A percentile compares a stretch with the other conserved stretches of the same genome.
Evolutionary conservation across 169 alveolate species (phyloP).

Genomic region (Plasmodium coatneyi): DNA sequence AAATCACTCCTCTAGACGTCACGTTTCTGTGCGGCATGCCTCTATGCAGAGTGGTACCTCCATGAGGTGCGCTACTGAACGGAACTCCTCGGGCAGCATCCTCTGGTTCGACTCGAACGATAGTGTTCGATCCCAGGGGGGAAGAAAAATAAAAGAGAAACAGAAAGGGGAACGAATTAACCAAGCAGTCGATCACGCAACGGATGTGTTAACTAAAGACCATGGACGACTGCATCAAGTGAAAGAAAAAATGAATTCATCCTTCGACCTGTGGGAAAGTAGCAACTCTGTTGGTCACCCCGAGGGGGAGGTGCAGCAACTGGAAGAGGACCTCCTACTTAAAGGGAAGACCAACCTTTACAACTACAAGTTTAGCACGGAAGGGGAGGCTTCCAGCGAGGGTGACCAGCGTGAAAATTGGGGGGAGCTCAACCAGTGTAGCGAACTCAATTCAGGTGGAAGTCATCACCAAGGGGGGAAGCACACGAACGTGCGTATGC

Average conservation of each 20-base stretch:
- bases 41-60: not conserved
- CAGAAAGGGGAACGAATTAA: not conserved
- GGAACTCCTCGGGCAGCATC: not conserved
- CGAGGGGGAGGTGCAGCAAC: not conserved
- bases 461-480: too few relatives aligned
- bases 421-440: not conserved
- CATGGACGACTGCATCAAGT: not conserved
- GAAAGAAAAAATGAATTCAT: not conserved
- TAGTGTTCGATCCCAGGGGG: not conserved
- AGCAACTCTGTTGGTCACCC: not conserved
- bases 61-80: not conserved
- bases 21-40: not conserved
- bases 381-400: not conserved
- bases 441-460: not conserved
- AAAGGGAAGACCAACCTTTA: slow-evolving; percentile 18
- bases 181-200: not conserved
- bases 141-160: not conserved
- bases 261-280: slow-evolving; percentile 48
- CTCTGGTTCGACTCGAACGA: not conserved
- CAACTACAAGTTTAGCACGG: not conserved
- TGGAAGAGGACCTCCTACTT: not conserved
- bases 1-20: not conserved
- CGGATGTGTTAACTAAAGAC: not conserved
- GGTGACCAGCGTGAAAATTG: not conserved
- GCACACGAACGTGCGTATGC: too few relatives aligned